Evolutionary conservation across 31 red algal species (phyloP), one percentile per base, ranked within the genome.

Genomic region (Odonthalia washingtoniensis): DNA sequence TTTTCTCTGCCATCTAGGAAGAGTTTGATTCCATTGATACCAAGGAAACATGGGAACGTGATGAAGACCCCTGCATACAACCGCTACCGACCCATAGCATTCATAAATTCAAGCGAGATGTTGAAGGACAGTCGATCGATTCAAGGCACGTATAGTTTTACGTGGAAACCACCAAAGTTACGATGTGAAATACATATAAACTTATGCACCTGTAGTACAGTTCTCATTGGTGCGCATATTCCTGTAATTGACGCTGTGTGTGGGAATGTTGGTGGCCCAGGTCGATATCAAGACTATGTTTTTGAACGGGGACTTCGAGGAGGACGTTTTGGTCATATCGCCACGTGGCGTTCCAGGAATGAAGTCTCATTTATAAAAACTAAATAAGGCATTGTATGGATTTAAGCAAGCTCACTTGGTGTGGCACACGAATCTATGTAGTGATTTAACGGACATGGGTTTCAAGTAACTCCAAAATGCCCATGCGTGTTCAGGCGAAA

Each of bases 81-180:
- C 76, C 45, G 46, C 76, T 80, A 4, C 45, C 76, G 26, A 80
- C 76, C 33, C 76, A 80, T 27, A 44, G 46, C 45, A 60, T 80
- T 53, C 46, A 53, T 34, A 80, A 80, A 28, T 36, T 60, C 3
- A 80, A 80, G 5, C 6, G 45, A 18, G 39, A 80, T 80, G 42
- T 32, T 5, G 9, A 2, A 60, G 46, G 27, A 53, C n/a, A 35
- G 37, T 80, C 32, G 76, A 80, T 30, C 46, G 76, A 80, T 60
- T 80, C 76, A 80, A 60, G 28, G 42, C 42, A 6, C 3, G 39
- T 46, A 37, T 57, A 18, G 76, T 80, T 2, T 28, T 44, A 57
- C 41, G 45, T 53, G 46, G 37, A 18, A 46, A 57, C 26, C 45
- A 57, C 37, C 76, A 80, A 60, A 27, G 21, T 24, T 80, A 53